Evolutionary conservation across 1,284 basidiomycete species (phyloP), one percentile per base, ranked within the genome.

Genomic region (Testicularia cyperi): DNA sequence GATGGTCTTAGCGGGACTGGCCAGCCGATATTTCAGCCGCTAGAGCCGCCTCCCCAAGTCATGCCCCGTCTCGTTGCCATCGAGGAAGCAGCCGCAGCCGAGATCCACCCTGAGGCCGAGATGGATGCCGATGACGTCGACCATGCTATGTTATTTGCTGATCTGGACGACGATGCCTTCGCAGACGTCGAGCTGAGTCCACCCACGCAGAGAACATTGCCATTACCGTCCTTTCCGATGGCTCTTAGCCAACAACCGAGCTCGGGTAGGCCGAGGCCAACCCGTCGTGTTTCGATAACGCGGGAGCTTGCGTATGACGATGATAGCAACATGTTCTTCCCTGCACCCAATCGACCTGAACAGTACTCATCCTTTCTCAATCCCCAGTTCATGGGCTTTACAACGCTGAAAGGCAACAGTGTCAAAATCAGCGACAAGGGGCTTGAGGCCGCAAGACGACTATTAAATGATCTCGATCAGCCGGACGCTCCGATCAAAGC

Each of bases 171-270:
- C 16, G 61, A 53, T 27, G 55, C 55, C 3, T 64, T 64, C 19
- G 46, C 40, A 19, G 44, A 58, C 21, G 45, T 64, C 28, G 49
- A 51, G 33, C 44, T 64, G 28, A 58, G 55, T 18, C 61, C 61
- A 12, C 51, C 47, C 1, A 35, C 33, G 10, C 34, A 45, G 18
- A 44, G 57, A 34, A 33, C 41, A 1, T 18, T 21, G 4, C 3
- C 22, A 9, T 27, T 52, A 23, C 54, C 53, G 5, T 10, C 38
- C 12, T 14, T 48, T n/a, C n/a, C n/a, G n/a, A n/a, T n/a, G n/a
- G n/a, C n/a, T n/a, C n/a, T n/a, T n/a, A n/a, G n/a, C n/a, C n/a
- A n/a, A n/a, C n/a, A n/a, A n/a, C n/a, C n/a, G n/a, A n/a, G n/a
- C n/a, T n/a, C n/a, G n/a, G n/a, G n/a, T n/a, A n/a, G n/a, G n/a